A percentile compares a stretch with the other conserved stretches of the same genome.
phyloP scores from a whole-genome alignment of 1,284 basidiomycete species.

The Leccinum fallax region DNA sequence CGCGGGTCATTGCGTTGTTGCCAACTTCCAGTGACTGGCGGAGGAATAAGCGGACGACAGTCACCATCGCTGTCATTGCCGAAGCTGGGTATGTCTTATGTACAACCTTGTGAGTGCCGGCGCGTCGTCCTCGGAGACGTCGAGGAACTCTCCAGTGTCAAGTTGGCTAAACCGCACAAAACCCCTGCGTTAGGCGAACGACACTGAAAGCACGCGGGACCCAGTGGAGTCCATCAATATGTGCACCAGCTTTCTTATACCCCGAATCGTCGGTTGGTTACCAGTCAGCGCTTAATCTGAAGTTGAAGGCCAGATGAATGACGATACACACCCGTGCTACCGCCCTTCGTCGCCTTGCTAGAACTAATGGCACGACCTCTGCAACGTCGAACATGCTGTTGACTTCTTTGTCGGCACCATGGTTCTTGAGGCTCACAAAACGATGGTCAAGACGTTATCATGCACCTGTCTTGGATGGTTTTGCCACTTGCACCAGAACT shows the following conservation, averaged over 20 bases:
- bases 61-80: constrained; percentile 54
- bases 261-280: constrained; percentile 36
- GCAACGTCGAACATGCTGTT: too few species aligned
- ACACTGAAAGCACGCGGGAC: neutral
- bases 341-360: too few species aligned
- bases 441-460: neutral
- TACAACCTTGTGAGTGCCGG: constrained; percentile 54
- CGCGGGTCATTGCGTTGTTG: constrained; percentile 41
- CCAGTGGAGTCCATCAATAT: constrained; percentile 62
- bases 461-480: constrained; percentile 40
- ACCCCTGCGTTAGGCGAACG: neutral
- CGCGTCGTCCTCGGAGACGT: constrained; percentile 66
- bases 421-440: constrained; percentile 46
- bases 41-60: constrained; percentile 36
- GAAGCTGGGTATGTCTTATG: constrained; percentile 58
- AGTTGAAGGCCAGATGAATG: neutral
- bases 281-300: neutral
- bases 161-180: too few species aligned
- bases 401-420: constrained; percentile 36
- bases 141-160: constrained; percentile 51
- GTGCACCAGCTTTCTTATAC: constrained; percentile 65
- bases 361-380: too few species aligned
- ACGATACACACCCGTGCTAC: too few species aligned
- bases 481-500: neutral
- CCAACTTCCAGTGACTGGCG: constrained; percentile 53